Evolutionary conservation across 495 filamentous ascomycete species (phyloP).

Genomic region (Tetracladium setigerum): DNA sequence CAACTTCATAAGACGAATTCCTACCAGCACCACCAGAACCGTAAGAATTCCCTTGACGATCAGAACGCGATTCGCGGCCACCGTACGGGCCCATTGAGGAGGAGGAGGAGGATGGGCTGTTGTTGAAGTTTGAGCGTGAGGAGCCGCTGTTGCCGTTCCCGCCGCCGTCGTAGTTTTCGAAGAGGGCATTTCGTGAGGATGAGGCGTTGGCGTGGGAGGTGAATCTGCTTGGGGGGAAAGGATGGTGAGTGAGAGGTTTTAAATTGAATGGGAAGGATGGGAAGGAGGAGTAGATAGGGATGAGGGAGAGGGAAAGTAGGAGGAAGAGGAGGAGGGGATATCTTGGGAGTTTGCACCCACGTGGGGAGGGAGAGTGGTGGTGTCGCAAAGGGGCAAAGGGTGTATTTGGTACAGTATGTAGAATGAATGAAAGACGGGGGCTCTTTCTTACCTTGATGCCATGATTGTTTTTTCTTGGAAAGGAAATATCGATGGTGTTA

Average conservation of each 20-base stretch:
- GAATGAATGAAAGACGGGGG: not conserved
- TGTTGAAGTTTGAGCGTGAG: too few relatives aligned
- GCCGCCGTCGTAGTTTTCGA: slow-evolving; percentile 73
- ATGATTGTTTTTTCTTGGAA: slow-evolving; percentile 15
- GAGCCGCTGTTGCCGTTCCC: slow-evolving; percentile 29
- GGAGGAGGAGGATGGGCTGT: slow-evolving; percentile 6
- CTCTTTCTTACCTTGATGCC: slow-evolving; percentile 25
- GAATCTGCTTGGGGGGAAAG: slow-evolving; percentile 25
- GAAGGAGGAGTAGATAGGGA: not conserved
- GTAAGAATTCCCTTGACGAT: too few relatives aligned
- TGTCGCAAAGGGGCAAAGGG: not conserved
- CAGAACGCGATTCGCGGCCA: too few relatives aligned
- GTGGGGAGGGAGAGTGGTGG: not conserved
- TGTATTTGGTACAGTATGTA: not conserved
- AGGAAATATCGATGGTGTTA: not conserved
- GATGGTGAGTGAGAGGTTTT: not conserved
- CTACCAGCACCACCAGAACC: too few relatives aligned
- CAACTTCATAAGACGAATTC: too few relatives aligned
- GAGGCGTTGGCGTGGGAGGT: slow-evolving; percentile 63
- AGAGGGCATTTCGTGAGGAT: slow-evolving; percentile 77
- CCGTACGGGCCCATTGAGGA: slow-evolving; percentile 5
- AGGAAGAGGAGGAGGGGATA: not conserved
- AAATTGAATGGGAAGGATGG: slow-evolving; percentile 3
- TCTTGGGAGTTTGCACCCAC: not conserved
- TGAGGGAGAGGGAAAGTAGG: not conserved